Evolutionary conservation across 768 basidiomycete genomes (phyloP).

Genomic region (Mycena leptocephala): DNA sequence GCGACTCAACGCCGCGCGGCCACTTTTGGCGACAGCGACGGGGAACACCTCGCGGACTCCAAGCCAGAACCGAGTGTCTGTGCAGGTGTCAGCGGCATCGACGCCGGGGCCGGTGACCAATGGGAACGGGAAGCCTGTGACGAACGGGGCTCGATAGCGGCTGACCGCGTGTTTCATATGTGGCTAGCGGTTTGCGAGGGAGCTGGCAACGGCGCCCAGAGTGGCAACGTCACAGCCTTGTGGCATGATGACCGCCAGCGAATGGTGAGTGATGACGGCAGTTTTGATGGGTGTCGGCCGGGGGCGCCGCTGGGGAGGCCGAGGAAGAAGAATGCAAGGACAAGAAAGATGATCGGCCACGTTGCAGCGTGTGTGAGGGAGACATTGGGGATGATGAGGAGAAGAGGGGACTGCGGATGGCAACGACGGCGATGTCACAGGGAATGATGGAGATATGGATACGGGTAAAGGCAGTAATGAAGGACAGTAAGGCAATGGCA

Average conservation of each 20-base stretch:
- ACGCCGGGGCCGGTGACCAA: slow-evolving; percentile 25
- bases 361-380: slow-evolving; percentile 5
- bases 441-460: not conserved
- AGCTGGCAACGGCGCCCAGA: slow-evolving; percentile 30
- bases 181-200: slow-evolving; percentile 25
- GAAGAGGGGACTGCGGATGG: not conserved
- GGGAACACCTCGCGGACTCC: slow-evolving; percentile 23
- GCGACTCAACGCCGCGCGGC: slow-evolving; percentile 78
- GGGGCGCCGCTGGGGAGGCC: slow-evolving; percentile 18
- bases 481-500: slow-evolving; percentile 55
- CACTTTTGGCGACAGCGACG: slow-evolving; percentile 50
- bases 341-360: slow-evolving; percentile 24
- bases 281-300: slow-evolving; percentile 23
- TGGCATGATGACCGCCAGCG: slow-evolving; percentile 35
- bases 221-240: slow-evolving; percentile 35
- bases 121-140: slow-evolving; percentile 9
- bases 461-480: slow-evolving; percentile 45
- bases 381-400: not conserved
- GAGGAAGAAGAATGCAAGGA: slow-evolving; percentile 13
- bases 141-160: slow-evolving; percentile 31
- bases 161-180: slow-evolving; percentile 31
- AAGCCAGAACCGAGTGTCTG: slow-evolving; percentile 40
- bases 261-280: slow-evolving; percentile 32
- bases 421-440: not conserved
- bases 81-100: not conserved